A percentile compares a stretch with the other conserved stretches of the same genome.
Evolutionary conservation across 805 yeast species (phyloP).

Genomic region (Saccharomycopsis babjevae): DNA sequence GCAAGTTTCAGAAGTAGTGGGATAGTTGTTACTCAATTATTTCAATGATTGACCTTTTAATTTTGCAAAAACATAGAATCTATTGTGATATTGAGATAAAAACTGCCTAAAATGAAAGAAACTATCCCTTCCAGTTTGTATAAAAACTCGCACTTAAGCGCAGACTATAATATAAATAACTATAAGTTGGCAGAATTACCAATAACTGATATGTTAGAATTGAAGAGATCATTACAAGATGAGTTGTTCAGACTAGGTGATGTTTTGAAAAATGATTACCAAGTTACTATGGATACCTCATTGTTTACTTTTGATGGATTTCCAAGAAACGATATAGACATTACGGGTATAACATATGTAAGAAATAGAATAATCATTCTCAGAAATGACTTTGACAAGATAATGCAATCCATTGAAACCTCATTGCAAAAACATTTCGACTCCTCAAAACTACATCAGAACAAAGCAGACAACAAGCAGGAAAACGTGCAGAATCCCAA

Average conservation of each 20-base stretch:
- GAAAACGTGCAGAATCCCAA: neutral
- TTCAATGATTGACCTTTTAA: too few relatives aligned
- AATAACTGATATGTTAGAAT: slow-evolving; percentile 22
- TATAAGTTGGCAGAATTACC: slow-evolving; percentile 12
- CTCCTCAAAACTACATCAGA: neutral
- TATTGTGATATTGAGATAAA: neutral
- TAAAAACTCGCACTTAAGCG: neutral
- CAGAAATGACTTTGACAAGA: slow-evolving; percentile 53
- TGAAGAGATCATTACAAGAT: slow-evolving; percentile 26
- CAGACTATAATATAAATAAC: neutral
- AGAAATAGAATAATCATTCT: slow-evolving; percentile 57
- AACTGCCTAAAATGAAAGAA: neutral
- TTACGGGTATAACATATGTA: slow-evolving; percentile 52
- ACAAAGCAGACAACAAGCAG: neutral
- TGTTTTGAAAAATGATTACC: slow-evolving; percentile 31
- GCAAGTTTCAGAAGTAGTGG: too few relatives aligned
- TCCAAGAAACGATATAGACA: slow-evolving; percentile 78
- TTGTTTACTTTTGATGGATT: slow-evolving; percentile 67
- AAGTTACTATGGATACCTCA: slow-evolving; percentile 53
- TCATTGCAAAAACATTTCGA: slow-evolving; percentile 37
- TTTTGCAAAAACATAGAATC: too few relatives aligned
- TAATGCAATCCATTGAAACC: slow-evolving; percentile 37
- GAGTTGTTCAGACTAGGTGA: slow-evolving; percentile 34
- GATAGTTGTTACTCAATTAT: too few relatives aligned
- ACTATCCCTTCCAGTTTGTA: neutral